A percentile compares a stretch with the other conserved stretches of the same genome.
phyloP scores from a whole-genome alignment of 495 filamentous ascomycete species.

The Parathielavia appendiculata region DNA sequence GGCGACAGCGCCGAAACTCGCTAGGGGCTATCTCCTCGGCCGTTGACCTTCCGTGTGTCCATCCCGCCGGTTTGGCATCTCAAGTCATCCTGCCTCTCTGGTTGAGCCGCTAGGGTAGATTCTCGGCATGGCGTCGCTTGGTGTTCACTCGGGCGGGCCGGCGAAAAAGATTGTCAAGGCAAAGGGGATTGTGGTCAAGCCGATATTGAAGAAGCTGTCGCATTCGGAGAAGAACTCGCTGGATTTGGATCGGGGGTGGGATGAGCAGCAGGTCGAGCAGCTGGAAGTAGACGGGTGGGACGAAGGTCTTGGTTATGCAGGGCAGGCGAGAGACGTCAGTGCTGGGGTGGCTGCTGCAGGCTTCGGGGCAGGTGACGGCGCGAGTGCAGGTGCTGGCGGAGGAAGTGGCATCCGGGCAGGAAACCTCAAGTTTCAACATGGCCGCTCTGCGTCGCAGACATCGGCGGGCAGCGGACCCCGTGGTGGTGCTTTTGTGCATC shows the following conservation, averaged over 20 bases:
- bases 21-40: not conserved
- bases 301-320: slow-evolving; percentile 15
- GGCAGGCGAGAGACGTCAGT: slow-evolving; percentile 29
- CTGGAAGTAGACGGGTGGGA: slow-evolving; percentile 24
- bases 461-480: slow-evolving; percentile 42
- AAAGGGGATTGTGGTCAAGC: slow-evolving; percentile 45
- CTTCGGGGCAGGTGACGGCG: not conserved
- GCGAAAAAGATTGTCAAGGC: slow-evolving; percentile 42
- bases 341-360: slow-evolving; percentile 21
- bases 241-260: slow-evolving; percentile 49
- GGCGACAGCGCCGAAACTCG: slow-evolving; percentile 23
- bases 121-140: slow-evolving; percentile 36
- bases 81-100: slow-evolving; percentile 1
- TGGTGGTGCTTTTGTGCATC: slow-evolving; percentile 49
- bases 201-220: slow-evolving; percentile 50
- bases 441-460: slow-evolving; percentile 48
- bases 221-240: slow-evolving; percentile 50
- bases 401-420: slow-evolving; percentile 15
- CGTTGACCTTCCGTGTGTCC: no score
- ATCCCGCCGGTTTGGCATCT: no score
- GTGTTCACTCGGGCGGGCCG: slow-evolving; percentile 26
- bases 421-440: slow-evolving; percentile 38
- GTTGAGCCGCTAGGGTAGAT: not conserved
- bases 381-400: slow-evolving; percentile 8
- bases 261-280: slow-evolving; percentile 42